Evolutionary conservation across 306 rosid genomes (phyloP).

Genomic region (Cicer yamashitae): DNA sequence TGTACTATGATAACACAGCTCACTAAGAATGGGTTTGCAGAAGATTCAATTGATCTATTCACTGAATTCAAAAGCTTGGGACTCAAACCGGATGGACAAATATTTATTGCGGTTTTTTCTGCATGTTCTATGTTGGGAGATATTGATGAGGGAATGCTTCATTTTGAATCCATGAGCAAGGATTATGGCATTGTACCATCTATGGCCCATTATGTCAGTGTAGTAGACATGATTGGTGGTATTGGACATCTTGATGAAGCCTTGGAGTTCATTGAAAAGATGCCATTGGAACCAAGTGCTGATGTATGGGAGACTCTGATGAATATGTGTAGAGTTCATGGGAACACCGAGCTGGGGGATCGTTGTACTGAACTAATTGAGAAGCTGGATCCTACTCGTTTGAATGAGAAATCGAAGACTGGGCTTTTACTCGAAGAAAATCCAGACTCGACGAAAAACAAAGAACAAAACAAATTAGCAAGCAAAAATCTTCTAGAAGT

Average conservation of each 20-base stretch:
- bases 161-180: constrained; percentile 67
- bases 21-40: constrained; percentile 25
- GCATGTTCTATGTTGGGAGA: constrained; percentile 72
- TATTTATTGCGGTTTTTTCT: constrained; percentile 69
- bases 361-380: constrained; percentile 74
- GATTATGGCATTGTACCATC: constrained; percentile 69
- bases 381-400: constrained; percentile 61
- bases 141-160: constrained; percentile 68
- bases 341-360: constrained; percentile 72
- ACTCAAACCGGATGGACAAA: constrained; percentile 69
- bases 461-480: constrained; percentile 56
- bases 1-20: constrained; percentile 17
- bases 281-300: constrained; percentile 67
- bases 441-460: constrained; percentile 60
- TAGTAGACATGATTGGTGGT: constrained; percentile 11
- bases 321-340: constrained; percentile 81
- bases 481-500: constrained; percentile 66
- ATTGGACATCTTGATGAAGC: constrained; percentile 34
- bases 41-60: constrained; percentile 47
- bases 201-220: constrained; percentile 59
- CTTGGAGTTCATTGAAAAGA: constrained; percentile 33
- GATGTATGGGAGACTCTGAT: constrained; percentile 78
- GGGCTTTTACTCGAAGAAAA: constrained; percentile 71
- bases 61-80: constrained; percentile 67
- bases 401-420: constrained; percentile 67